phyloP scores from a whole-genome alignment of 768 basidiomycete genomes.

The Tricholoma flavovirens region DNA sequence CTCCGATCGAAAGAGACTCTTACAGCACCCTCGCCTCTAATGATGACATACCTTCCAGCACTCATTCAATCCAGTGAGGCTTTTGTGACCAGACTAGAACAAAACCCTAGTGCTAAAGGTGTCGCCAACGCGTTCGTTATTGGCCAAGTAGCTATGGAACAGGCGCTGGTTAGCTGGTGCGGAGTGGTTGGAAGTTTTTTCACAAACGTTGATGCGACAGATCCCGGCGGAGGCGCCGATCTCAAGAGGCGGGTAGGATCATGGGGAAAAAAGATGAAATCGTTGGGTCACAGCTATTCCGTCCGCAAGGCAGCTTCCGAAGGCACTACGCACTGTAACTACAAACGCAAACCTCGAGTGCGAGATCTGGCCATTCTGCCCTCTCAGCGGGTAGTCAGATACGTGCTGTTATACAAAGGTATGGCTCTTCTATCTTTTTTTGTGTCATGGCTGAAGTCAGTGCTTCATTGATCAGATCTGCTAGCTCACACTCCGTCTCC shows the following conservation, averaged over 20 bases:
- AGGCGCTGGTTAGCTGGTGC: conserved; percentile 57
- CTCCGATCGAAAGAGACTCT: conserved; percentile 33
- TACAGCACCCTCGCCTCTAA: conserved; percentile 43
- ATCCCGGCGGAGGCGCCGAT: conserved; percentile 5
- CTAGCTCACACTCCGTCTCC: conserved; percentile 41
- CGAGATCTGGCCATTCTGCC: conserved; percentile 62
- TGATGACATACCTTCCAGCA: conserved; percentile 45
- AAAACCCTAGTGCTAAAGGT: conserved; percentile 61
- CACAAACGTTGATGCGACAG: conserved; percentile 8
- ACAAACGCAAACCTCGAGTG: conserved; percentile 22
- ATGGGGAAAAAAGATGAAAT: conserved; percentile 12
- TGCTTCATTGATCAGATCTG: conserved; percentile 35
- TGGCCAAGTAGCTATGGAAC: conserved; percentile 46
- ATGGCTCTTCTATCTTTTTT: conserved; percentile 9
- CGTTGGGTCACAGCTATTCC: conserved; percentile 2
- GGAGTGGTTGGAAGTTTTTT: conserved; percentile 48
- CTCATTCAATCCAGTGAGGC: conserved; percentile 46
- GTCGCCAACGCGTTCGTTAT: conserved; percentile 56
- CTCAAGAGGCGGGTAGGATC: conserved; percentile 14
- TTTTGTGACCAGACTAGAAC: conserved; percentile 44
- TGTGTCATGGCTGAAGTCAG: not conserved
- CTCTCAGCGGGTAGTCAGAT: conserved; percentile 58
- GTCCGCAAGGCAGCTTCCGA: conserved; percentile 1
- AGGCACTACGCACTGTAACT: not conserved
- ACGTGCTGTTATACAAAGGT: conserved; percentile 59